Conservation (phyloP, 345 rosid genomes). For the Tarenaya hassleriana region DNA sequence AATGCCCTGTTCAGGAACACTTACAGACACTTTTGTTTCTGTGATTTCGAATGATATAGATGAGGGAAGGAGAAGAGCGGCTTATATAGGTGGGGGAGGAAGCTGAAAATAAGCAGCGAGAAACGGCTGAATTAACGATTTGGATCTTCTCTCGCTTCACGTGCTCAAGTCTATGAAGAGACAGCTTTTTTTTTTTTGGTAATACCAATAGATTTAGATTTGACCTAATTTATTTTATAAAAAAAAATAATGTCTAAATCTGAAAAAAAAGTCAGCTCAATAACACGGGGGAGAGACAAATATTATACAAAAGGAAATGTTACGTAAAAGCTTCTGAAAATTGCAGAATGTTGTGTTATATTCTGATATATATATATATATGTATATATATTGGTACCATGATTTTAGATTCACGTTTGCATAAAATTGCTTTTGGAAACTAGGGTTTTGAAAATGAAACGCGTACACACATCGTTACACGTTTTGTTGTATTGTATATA, state of each 20-base stretch:
- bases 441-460: too few relatives aligned
- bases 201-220: not conserved
- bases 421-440: too few relatives aligned
- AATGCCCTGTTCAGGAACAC: too few relatives aligned
- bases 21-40: not conserved
- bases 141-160: constrained; percentile 21
- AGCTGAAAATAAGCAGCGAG: constrained; percentile 18
- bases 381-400: too few relatives aligned
- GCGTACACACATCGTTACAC: too few relatives aligned
- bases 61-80: constrained; percentile 22
- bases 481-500: too few relatives aligned
- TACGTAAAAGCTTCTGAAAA: not conserved
- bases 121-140: constrained; percentile 25
- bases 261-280: not conserved
- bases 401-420: too few relatives aligned
- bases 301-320: not conserved
- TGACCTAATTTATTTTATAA: not conserved
- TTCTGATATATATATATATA: not conserved
- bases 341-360: not conserved
- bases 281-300: not conserved
- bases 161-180: constrained; percentile 21
- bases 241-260: not conserved
- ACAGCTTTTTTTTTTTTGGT: constrained; percentile 7
- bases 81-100: constrained; percentile 17
- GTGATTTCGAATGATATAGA: not conserved